Evolutionary conservation across 371 early-diverging fungal species (phyloP).

Genomic region (Rhizopus arrhizus): DNA sequence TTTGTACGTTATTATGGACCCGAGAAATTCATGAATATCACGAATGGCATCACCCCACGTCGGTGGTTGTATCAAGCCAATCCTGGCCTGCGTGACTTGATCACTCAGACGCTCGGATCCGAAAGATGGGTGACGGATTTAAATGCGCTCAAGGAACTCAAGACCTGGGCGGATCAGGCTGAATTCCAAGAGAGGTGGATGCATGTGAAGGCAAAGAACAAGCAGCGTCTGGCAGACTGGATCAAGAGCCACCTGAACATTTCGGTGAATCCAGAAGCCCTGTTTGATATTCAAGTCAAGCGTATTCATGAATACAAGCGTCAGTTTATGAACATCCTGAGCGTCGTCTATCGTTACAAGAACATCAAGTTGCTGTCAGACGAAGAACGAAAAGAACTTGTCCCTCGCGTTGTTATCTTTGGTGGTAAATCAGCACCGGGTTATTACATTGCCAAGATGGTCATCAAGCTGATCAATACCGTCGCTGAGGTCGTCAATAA

Average conservation of each 20-base stretch:
- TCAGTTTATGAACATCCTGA: conserved; percentile 93
- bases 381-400: conserved; percentile 61
- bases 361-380: conserved; percentile 70
- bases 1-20: conserved; percentile 82
- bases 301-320: conserved; percentile 97
- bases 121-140: conserved; percentile 72
- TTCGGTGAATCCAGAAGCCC: conserved; percentile 76
- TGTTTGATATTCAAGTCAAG: conserved; percentile 95
- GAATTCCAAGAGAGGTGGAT: conserved; percentile 83
- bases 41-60: conserved; percentile 92
- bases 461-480: conserved; percentile 93
- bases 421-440: conserved; percentile 91
- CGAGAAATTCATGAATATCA: conserved; percentile 88
- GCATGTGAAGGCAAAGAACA: conserved; percentile 84
- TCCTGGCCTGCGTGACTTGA: conserved; percentile 77
- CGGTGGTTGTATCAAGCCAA: conserved; percentile 95
- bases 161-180: conserved; percentile 58
- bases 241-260: conserved; percentile 69
- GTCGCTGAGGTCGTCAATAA: conserved; percentile 85
- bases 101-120: conserved; percentile 76
- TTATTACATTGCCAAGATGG: conserved; percentile 93
- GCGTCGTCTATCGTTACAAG: conserved; percentile 88
- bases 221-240: conserved; percentile 81
- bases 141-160: conserved; percentile 61
- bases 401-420: conserved; percentile 82